Evolutionary conservation across 176 grass and related monocot species (phyloP), one percentile per base, ranked within the genome.

Genomic region (Zea mays): DNA sequence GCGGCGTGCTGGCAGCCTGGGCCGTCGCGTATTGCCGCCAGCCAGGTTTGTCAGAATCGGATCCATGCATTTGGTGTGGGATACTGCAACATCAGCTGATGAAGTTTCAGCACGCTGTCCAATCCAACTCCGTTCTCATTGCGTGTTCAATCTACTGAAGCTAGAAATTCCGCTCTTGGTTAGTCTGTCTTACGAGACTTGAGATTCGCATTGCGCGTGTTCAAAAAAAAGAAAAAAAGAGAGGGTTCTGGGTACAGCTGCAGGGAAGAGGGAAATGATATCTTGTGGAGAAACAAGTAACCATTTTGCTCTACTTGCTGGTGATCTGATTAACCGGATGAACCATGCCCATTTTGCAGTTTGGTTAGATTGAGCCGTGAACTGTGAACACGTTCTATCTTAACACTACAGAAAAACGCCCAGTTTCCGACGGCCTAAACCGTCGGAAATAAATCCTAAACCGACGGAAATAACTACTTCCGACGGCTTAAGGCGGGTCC

Each of bases 1-100:
- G n/a, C n/a, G n/a, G n/a, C 42, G 47, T 88, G 68, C 87, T 98
- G 64, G 91, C 87, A 19, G 89, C 95, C 11, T 92, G 79, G 86
- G 91, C 95, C 66, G 74, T 92, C 57, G 82, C 91, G 33, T 94
- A 64, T 85, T 37, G 89, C 95, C 12, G 95, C 89, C 14, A 82
- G 14, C 78, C 95, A 94, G 95, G 95, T 98, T 27, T 27, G 27
- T 27, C 27, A 27, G 27, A 27, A 27, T 27, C 27, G 27, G 27
- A 27, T 27, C 27, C 27, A 27, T 27, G 27, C 5, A 33, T 73
- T 15, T 73, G 51, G 5, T 59, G 40, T 67, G 10, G 20, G 46
- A 12, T 14, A 8, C 4, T 35, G 76, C 27, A 79, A 66, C 51
- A 41, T 50, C 54, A n/a, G 10, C 49, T 4, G 14, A 19, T 71